Evolutionary conservation across 345 rosid species (phyloP), one percentile per base, ranked within the genome.

Genomic region (Eucalyptus viminalis): DNA sequence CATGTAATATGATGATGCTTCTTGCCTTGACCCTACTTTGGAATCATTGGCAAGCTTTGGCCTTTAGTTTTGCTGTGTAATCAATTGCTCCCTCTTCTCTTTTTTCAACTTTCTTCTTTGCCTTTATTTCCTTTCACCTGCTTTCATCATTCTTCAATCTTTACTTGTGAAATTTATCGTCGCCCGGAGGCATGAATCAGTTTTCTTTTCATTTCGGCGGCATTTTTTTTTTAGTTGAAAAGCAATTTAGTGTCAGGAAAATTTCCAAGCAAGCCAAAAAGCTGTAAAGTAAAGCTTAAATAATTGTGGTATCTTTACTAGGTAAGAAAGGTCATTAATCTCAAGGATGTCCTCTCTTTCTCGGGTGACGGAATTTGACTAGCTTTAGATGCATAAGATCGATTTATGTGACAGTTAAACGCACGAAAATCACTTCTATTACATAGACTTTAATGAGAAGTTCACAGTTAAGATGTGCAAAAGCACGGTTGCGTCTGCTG

Each of bases 41-140:
- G 90, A 91, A 91, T 90, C 89, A 89, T 91, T 87, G 44, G 76
- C 85, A 76, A 76, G 85, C 85, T 76, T 76, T 76, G 89, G 86
- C 92, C 91, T 90, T 89, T 86, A 76, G 51, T 65, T 88, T 90
- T 89, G 92, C 89, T 90, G 51, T 92, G 91, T 93, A 91, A 91
- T 91, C 86, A 85, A 76, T 76, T 76, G 2, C 85, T 76, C 85
- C 29, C 47, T 76, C 85, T 90, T 90, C 88, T 9, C 86, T 31
- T 19, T 86, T 60, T 40, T 90, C 43, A 43, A 62, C 88, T 54
- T 49, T 88, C 34, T 44, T 50, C 83, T 85, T 88, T 65, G 24
- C 12, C 24, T 72, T 60, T 90, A 45, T 85, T 7, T 17, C 60
- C 27, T 4, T 72, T 51, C 69, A 65, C 67, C 54, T 2, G n/a